Conservation (phyloP, 768 basidiomycete genomes). For the Lactarius akahatsu region DNA sequence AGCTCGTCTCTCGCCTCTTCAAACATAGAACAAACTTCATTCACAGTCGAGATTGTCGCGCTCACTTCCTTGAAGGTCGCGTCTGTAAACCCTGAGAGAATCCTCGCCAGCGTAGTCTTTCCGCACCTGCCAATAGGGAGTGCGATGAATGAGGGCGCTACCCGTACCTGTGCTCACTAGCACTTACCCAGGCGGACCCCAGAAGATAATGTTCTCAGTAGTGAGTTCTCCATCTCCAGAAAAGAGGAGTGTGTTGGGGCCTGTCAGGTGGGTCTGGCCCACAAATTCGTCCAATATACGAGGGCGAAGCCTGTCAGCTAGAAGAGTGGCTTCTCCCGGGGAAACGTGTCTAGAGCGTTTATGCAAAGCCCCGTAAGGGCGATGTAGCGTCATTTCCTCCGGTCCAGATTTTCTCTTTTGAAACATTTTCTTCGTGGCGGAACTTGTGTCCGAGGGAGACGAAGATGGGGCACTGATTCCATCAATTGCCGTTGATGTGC, state of each 20-base stretch:
- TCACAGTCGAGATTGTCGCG: constrained; percentile 66
- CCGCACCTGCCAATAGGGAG: constrained; percentile 48
- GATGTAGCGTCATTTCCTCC: not conserved
- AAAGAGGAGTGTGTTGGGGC: constrained; percentile 55
- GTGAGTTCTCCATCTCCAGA: constrained; percentile 50
- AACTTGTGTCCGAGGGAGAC: too few species aligned
- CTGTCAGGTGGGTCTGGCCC: constrained; percentile 67
- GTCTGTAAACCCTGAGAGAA: constrained; percentile 60
- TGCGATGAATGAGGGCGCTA: constrained; percentile 7
- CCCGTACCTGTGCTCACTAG: not conserved
- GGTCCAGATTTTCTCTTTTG: not conserved
- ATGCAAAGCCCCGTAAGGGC: not conserved
- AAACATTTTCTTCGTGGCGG: too few species aligned
- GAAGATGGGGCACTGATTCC: too few species aligned
- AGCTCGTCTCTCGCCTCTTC: constrained; percentile 72
- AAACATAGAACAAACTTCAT: constrained; percentile 69
- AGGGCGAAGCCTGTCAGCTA: constrained; percentile 76
- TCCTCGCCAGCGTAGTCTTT: constrained; percentile 73
- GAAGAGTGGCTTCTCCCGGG: constrained; percentile 41
- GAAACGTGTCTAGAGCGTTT: not conserved
- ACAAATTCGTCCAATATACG: constrained; percentile 61
- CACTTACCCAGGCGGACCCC: constrained; percentile 71
- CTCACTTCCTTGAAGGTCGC: constrained; percentile 73
- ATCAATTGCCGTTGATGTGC: not conserved
- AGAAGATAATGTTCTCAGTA: constrained; percentile 62